These are phyloP conservation scores for Nicotiana otophora DNA, from an alignment of 257 asterid species.

Conservation along the genomic window DNA sequence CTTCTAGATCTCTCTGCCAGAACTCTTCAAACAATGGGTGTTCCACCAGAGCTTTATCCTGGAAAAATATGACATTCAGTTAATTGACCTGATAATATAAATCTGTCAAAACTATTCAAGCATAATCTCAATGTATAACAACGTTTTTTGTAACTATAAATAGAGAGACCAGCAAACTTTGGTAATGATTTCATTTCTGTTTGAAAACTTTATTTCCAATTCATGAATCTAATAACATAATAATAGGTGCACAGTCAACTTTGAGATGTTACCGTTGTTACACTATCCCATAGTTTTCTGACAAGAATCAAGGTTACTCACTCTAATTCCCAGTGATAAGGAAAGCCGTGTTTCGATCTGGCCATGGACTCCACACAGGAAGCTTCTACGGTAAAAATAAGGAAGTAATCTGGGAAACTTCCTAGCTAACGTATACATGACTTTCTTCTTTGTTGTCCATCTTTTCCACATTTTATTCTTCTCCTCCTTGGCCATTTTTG, in stretches of 20 bases:
- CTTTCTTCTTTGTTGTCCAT: slow-evolving; percentile 58
- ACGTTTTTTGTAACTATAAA: background rate
- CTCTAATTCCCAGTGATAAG: slow-evolving; percentile 61
- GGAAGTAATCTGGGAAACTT: slow-evolving; percentile 70
- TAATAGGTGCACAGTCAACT: background rate
- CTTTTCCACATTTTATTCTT: slow-evolving; percentile 67
- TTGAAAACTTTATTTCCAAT: background rate
- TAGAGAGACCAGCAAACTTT: background rate
- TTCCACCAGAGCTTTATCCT: slow-evolving; percentile 78
- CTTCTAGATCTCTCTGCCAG: slow-evolving; percentile 90
- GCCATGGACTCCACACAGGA: slow-evolving; percentile 79
- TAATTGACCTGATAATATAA: slow-evolving; percentile 5
- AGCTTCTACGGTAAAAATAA: slow-evolving; percentile 58
- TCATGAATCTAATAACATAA: background rate
- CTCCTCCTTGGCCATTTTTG: slow-evolving; percentile 70
- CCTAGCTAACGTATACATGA: slow-evolving; percentile 62
- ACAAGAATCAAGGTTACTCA: slow-evolving; percentile 27
- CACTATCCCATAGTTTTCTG: background rate
- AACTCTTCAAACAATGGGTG: slow-evolving; percentile 44
- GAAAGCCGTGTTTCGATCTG: slow-evolving; percentile 60
- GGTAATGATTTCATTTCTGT: background rate
- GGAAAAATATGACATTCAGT: slow-evolving; percentile 18
- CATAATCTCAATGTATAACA: background rate
- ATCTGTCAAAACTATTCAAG: background rate
- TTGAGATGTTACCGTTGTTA: background rate